These are phyloP conservation scores for Zopfochytrium polystomum DNA, from an alignment of 371 early-diverging fungal genomes.

Conservation along the genomic window DNA sequence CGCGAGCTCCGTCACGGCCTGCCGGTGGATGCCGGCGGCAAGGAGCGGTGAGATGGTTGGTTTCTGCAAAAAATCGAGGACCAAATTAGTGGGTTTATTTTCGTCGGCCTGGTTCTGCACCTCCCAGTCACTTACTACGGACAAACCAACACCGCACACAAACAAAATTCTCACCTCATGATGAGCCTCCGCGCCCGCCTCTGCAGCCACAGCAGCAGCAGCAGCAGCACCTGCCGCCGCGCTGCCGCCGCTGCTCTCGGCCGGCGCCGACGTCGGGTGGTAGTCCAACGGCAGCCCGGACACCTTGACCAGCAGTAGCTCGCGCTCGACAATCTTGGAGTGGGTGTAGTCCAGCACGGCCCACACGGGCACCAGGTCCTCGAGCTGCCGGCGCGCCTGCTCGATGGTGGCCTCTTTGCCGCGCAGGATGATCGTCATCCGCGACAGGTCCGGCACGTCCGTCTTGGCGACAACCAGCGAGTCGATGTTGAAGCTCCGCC, in stretches of 20 bases:
- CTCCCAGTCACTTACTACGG: no score
- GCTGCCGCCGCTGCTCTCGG: no score
- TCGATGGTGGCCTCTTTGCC: conserved; percentile 80
- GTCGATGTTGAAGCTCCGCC: conserved; percentile 95
- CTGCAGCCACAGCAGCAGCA: no score
- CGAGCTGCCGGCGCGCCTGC: conserved; percentile 89
- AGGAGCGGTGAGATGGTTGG: no score
- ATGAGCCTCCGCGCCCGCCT: no score
- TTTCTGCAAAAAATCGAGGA: no score
- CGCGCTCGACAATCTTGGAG: conserved; percentile 78
- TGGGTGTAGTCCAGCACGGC: conserved; percentile 92
- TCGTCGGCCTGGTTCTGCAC: no score
- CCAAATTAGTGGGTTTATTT: no score
- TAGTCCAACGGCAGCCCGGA: conserved; percentile 76
- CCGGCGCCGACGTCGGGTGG: no score
- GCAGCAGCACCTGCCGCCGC: no score
- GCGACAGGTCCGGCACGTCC: conserved; percentile 84
- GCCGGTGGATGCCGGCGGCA: conserved; percentile 74
- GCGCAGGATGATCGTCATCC: conserved; percentile 92
- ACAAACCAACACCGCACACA: no score
- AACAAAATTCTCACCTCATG: no score
- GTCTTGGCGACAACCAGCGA: conserved; percentile 91
- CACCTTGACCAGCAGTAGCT: conserved; percentile 88
- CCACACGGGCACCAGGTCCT: conserved; percentile 95
- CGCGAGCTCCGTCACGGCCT: conserved; percentile 76